These are phyloP conservation scores for Chionographis japonica DNA, from an alignment of 106 monocot genomes.

Conservation along the genomic window DNA sequence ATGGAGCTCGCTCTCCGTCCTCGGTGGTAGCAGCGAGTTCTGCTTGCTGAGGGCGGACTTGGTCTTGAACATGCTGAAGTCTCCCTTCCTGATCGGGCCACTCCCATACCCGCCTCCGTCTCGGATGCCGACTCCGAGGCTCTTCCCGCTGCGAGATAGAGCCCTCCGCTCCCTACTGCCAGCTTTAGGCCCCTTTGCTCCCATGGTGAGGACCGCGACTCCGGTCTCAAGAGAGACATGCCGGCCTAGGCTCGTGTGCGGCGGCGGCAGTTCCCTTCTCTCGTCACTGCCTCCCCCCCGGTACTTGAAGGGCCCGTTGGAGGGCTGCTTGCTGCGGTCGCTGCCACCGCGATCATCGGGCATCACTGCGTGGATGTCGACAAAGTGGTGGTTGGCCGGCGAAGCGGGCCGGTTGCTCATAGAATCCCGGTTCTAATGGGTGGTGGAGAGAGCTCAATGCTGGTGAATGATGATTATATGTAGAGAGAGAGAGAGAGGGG, in stretches of 20 bases:
- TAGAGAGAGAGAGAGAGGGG: neutral
- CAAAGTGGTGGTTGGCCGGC: slow-evolving; percentile 17
- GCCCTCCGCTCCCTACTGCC: slow-evolving; percentile 9
- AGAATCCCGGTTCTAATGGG: no score
- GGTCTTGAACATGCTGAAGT: slow-evolving; percentile 89
- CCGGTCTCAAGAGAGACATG: slow-evolving; percentile 75
- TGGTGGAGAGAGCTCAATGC: neutral
- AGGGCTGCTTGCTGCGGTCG: slow-evolving; percentile 7
- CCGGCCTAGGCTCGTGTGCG: slow-evolving; percentile 22
- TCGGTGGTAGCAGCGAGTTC: slow-evolving; percentile 49
- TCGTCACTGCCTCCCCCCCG: slow-evolving; percentile 8
- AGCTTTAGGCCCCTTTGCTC: neutral
- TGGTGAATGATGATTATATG: neutral
- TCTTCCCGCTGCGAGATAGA: slow-evolving; percentile 49
- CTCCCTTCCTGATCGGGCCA: slow-evolving; percentile 27
- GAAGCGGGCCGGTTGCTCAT: slow-evolving; percentile 14
- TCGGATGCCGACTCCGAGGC: slow-evolving; percentile 22
- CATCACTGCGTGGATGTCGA: slow-evolving; percentile 33
- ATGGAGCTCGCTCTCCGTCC: slow-evolving; percentile 33
- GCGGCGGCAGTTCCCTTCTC: neutral
- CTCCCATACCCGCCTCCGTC: neutral
- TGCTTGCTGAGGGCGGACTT: slow-evolving; percentile 76
- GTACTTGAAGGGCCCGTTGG: slow-evolving; percentile 22
- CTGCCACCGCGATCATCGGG: neutral
- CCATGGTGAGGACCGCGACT: slow-evolving; percentile 20